Conservation (phyloP, 768 basidiomycete genomes). For the Hirschioporus abietinus region DNA sequence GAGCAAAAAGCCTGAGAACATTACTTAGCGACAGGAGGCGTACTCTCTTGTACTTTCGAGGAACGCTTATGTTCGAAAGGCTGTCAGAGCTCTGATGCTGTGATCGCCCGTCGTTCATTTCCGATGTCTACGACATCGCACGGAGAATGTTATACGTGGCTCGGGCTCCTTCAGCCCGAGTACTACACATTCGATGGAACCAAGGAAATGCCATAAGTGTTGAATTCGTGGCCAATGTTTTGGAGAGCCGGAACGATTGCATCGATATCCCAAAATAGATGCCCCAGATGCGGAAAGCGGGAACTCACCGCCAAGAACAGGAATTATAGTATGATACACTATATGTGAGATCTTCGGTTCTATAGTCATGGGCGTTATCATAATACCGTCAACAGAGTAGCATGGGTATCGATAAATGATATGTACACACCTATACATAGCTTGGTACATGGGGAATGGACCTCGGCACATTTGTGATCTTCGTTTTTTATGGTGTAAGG, state of each 20-base stretch:
- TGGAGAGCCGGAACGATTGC: neutral
- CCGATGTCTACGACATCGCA: too few relatives aligned
- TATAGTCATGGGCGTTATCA: neutral
- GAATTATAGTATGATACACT: neutral
- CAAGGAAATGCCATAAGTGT: neutral
- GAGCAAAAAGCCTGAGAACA: neutral
- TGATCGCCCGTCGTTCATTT: too few relatives aligned
- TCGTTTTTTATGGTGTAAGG: neutral
- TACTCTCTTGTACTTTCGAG: neutral
- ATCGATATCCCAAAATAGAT: neutral
- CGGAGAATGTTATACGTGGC: too few relatives aligned
- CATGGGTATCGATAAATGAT: neutral
- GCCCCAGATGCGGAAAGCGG: neutral
- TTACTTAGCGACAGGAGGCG: neutral
- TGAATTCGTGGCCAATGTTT: neutral
- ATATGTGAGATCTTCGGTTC: neutral
- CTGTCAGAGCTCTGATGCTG: too few relatives aligned
- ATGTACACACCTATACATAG: neutral
- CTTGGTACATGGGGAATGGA: neutral
- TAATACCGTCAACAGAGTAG: too few relatives aligned
- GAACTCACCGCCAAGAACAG: neutral
- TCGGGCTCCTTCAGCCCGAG: too few relatives aligned
- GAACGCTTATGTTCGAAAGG: too few relatives aligned
- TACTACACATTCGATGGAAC: neutral
- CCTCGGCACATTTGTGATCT: neutral